Percentiles rank a stretch among this genome's conserved stretches.
phyloP scores from a whole-genome alignment of 768 basidiomycete species.

The Suillus subaureus region DNA sequence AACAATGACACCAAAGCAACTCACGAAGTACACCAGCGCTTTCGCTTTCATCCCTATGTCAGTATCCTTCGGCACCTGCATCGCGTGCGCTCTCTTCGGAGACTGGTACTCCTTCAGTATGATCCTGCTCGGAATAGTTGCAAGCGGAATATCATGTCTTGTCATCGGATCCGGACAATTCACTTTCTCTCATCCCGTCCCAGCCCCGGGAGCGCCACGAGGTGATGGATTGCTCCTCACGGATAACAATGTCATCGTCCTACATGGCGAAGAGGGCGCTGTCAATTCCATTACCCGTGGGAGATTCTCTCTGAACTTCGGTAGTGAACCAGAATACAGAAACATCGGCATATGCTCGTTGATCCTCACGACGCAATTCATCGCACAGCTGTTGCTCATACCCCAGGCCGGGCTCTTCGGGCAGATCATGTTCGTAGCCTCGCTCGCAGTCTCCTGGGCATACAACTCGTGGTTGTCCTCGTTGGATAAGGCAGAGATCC shows the following conservation, averaged over 20 bases:
- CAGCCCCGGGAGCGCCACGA: conserved; percentile 26
- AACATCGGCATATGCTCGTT: conserved; percentile 34
- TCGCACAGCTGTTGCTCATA: conserved; percentile 36
- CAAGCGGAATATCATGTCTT: conserved; percentile 33
- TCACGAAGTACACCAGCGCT: conserved; percentile 22
- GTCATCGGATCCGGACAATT: conserved; percentile 37
- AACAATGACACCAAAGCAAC: conserved; percentile 21
- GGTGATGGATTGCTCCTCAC: conserved; percentile 34
- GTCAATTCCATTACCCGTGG: conserved; percentile 36
- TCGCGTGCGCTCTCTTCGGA: conserved; percentile 26
- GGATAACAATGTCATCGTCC: conserved; percentile 28
- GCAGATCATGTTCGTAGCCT: conserved; percentile 37
- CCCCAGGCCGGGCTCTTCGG: conserved; percentile 36
- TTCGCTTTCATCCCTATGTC: conserved; percentile 35
- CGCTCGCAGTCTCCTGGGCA: conserved; percentile 36
- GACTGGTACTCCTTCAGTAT: conserved; percentile 38
- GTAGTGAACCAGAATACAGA: conserved; percentile 27
- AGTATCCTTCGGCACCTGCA: conserved; percentile 30
- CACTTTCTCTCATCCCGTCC: conserved; percentile 27
- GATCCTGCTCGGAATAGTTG: conserved; percentile 37
- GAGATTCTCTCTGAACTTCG: conserved; percentile 30
- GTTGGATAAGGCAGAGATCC: conserved; percentile 37
- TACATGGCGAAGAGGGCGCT: conserved; percentile 31
- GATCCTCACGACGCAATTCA: conserved; percentile 35
- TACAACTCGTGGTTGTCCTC: conserved; percentile 40